These are phyloP conservation scores for Rhodotorula toruloides DNA, from an alignment of 768 basidiomycete species.

Conservation along the genomic window DNA sequence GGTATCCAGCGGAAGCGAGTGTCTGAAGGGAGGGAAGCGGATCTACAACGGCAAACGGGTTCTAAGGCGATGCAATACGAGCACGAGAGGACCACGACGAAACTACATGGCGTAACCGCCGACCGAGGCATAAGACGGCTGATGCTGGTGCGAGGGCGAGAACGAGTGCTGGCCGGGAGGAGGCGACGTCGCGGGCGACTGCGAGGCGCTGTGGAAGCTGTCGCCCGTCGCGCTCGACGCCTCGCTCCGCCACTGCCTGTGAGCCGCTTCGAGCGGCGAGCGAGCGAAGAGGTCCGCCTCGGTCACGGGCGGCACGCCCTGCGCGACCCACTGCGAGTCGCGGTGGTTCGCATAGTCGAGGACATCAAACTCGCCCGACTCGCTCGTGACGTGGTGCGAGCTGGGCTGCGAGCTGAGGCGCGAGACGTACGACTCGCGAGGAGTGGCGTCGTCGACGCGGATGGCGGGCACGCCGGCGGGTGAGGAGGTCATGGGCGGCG, in stretches of 20 bases:
- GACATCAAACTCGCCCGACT: conserved; percentile 2
- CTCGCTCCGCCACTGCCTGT: conserved; percentile 8
- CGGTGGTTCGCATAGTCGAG: conserved; percentile 8
- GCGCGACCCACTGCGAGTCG: conserved; percentile 8
- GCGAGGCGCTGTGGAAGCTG: not conserved
- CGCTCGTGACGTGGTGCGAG: conserved; percentile 1
- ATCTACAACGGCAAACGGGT: not conserved
- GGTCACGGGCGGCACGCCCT: not conserved
- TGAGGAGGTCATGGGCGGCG: not conserved
- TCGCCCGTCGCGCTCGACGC: not conserved
- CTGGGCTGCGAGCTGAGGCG: not conserved
- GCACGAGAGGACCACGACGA: not conserved
- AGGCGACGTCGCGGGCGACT: not conserved
- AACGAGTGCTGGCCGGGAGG: not conserved
- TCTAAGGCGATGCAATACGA: not conserved
- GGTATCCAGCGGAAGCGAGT: too few species aligned
- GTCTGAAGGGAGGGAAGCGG: not conserved
- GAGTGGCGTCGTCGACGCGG: conserved; percentile 19
- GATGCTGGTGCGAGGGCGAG: not conserved
- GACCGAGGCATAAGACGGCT: not conserved
- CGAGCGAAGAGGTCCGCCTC: conserved; percentile 8
- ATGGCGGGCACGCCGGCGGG: conserved; percentile 6
- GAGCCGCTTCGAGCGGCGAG: conserved; percentile 14
- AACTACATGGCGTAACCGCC: not conserved
- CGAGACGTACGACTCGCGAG: not conserved